phyloP scores from a whole-genome alignment of 371 early-diverging fungal species.

The Syncephalastrum contaminatum region DNA sequence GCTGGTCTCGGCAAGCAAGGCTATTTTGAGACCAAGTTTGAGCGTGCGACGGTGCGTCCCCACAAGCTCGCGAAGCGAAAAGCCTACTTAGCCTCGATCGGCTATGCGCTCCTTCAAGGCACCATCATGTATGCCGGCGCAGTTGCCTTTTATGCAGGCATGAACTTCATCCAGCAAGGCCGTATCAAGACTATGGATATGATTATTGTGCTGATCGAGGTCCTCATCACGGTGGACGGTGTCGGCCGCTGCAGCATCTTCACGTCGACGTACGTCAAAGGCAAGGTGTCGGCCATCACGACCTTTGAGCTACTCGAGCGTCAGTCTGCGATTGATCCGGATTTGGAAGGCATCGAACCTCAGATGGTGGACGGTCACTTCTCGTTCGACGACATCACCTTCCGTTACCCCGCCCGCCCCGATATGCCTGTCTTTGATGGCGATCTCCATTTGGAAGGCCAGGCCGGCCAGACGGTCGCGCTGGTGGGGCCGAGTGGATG shows the following conservation, averaged over 20 bases:
- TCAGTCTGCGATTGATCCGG: constrained; percentile 66
- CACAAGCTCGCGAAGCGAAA: constrained; percentile 60
- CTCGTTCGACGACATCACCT: constrained; percentile 59
- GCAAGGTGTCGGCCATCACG: constrained; percentile 76
- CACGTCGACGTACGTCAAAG: constrained; percentile 66
- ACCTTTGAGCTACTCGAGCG: constrained; percentile 77
- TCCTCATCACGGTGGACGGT: constrained; percentile 71
- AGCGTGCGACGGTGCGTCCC: constrained; percentile 58
- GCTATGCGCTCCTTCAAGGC: constrained; percentile 70
- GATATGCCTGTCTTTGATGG: constrained; percentile 76
- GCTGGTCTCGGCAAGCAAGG: constrained; percentile 76
- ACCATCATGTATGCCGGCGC: constrained; percentile 62
- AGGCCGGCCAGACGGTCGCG: constrained; percentile 78
- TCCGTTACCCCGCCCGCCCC: constrained; percentile 83
- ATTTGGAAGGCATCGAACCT: constrained; percentile 55
- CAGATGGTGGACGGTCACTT: constrained; percentile 52
- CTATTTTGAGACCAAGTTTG: constrained; percentile 61
- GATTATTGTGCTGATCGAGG: constrained; percentile 65
- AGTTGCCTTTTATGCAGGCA: constrained; percentile 60
- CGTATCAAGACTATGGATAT: constrained; percentile 36
- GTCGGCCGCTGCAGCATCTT: constrained; percentile 60
- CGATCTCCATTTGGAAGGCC: constrained; percentile 65
- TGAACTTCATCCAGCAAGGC: constrained; percentile 39
- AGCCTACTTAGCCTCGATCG: constrained; percentile 58
- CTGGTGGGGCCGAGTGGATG: constrained; percentile 39